Evolutionary conservation across 139 green algal species (phyloP), one percentile per base, ranked within the genome.

Genomic region (Chlamydomonas eustigma): DNA sequence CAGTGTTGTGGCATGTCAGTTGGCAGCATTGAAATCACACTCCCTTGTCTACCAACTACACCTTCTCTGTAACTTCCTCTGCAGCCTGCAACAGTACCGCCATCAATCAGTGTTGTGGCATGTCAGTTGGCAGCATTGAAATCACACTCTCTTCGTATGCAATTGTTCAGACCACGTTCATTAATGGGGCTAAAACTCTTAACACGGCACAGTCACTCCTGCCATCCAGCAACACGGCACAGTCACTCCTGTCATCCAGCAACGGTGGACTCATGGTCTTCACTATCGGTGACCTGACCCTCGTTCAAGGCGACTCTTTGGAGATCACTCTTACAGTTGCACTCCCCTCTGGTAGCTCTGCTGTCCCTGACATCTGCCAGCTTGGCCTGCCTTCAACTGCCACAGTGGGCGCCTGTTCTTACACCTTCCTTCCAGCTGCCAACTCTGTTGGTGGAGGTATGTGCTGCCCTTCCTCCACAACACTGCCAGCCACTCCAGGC

Each of bases 61-160:
- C 44, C 44, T 58, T 58, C 44, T 58, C 44, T 12, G 18, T 58
- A 12, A 58, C 44, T 28, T 58, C 44, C 44, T 58, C 44, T 12
- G 44, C 12, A 12, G 44, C 44, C 12, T 68, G 52, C 52, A 28
- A 68, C 52, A 4, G 12, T 28, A 35, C 6, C 52, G 52, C 52
- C 6, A 68, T 68, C 52, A 68, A 68, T 28, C 4, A 25, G 4
- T 68, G 52, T 28, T 68, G 52, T 28, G 52, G 52, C 52, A 68
- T 68, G 6, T 22, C 52, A 5, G 22, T 68, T 28, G 22, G 34
- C 52, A 28, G 12, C 52, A 4, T 68, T 4, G 4, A 22, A 4
- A 8, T 68, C 52, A 8, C 52, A 28, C 52, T 68, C 52, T 4
- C 52, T 4, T n/a, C n/a, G n/a, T n/a, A n/a, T n/a, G n/a, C n/a